Conservation (phyloP, 2,329 filamentous ascomycete genomes). For the Diplodia intermedia region DNA sequence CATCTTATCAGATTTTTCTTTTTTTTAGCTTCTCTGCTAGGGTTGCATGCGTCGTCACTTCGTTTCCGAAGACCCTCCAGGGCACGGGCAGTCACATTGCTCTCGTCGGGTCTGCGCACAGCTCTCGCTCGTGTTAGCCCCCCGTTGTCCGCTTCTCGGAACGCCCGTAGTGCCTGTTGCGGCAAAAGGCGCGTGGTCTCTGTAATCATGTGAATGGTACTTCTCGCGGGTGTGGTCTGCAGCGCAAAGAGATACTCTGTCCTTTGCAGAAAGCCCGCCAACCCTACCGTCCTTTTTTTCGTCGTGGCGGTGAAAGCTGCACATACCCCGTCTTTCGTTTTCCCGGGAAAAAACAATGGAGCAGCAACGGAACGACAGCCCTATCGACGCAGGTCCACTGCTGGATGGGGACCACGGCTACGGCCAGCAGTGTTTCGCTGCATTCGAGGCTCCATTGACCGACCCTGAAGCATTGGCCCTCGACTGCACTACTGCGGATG, state of each 20-base stretch:
- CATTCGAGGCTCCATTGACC: not conserved
- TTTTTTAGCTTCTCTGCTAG: too few species aligned
- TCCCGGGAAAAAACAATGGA: constrained; percentile 1
- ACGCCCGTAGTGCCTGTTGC: not conserved
- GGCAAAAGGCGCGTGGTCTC: not conserved
- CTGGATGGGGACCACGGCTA: not conserved
- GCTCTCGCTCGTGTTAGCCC: not conserved
- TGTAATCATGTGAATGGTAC: constrained; percentile 3
- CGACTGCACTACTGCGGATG: not conserved
- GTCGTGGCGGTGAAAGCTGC: constrained; percentile 1
- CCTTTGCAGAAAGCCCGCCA: not conserved
- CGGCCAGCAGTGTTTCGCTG: not conserved
- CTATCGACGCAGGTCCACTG: not conserved
- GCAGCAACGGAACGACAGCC: constrained; percentile 13
- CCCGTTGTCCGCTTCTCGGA: constrained; percentile 9
- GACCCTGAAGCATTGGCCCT: not conserved
- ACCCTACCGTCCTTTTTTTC: not conserved
- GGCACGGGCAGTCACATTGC: not conserved
- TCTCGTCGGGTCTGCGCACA: not conserved
- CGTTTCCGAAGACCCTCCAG: not conserved
- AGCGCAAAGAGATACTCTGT: not conserved
- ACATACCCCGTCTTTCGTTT: not conserved
- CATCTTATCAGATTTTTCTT: constrained; percentile 3
- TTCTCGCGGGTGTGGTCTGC: not conserved
- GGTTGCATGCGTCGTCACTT: not conserved